Evolutionary conservation across 2,329 filamentous ascomycete genomes (phyloP).

Genomic region (Ploettnerulaceae sp.): DNA sequence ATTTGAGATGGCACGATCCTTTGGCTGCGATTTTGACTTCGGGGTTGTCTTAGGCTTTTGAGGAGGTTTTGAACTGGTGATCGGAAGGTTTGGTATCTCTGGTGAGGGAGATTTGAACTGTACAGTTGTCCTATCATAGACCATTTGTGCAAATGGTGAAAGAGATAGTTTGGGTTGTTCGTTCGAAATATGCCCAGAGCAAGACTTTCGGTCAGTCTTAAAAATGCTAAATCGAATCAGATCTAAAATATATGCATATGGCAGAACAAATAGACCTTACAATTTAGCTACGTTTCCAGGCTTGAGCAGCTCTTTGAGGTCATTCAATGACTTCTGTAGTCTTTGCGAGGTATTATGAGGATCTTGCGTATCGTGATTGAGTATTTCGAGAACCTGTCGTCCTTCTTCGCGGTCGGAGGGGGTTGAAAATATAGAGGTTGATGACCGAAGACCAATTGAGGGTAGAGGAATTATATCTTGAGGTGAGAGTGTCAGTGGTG

Average conservation of each 20-base stretch:
- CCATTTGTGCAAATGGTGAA: constrained; percentile 32
- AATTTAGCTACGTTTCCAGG: constrained; percentile 64
- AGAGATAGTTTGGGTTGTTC: constrained; percentile 23
- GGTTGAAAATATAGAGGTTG: constrained; percentile 45
- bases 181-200: constrained; percentile 9
- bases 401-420: constrained; percentile 49
- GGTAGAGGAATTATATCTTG: constrained; percentile 64
- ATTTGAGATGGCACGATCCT: constrained; percentile 8
- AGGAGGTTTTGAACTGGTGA: background rate
- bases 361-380: constrained; percentile 65
- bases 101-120: constrained; percentile 28
- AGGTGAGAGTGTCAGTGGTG: constrained; percentile 20
- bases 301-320: constrained; percentile 70
- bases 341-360: constrained; percentile 56
- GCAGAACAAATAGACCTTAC: constrained; percentile 20
- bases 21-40: constrained; percentile 18
- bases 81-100: constrained; percentile 17
- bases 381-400: constrained; percentile 52
- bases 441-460: constrained; percentile 50
- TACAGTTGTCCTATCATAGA: constrained; percentile 31
- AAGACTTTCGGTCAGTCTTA: constrained; percentile 42
- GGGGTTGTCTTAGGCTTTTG: constrained; percentile 4
- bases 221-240: constrained; percentile 47
- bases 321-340: constrained; percentile 66
- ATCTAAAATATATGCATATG: constrained; percentile 28